Base-by-base conservation (phyloP, 2,329 filamentous ascomycete genomes). In the Aspergillus awamori region DNA sequence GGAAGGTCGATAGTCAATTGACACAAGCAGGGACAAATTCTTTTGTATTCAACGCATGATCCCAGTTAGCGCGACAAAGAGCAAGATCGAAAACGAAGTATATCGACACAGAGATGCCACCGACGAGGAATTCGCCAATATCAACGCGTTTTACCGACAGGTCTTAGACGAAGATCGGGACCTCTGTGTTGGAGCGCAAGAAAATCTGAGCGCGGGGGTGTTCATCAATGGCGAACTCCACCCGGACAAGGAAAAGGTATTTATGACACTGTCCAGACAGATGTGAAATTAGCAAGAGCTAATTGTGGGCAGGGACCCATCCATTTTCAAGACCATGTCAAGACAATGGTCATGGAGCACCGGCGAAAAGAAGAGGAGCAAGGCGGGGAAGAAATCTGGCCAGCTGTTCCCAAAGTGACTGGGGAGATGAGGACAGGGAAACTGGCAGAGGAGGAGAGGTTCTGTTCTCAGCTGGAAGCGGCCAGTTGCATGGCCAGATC, bases 11-110 rank as follows among this genome's bases (percentile, higher is more conserved):
- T 8, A 10, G 11, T 4, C 4, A 8, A 30, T n/a, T 11, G 7
- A 49, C 60, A 15, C 3, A 2, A 80, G 10, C 17, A 68, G 67
- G 22, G 81, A 45, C 77, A 82, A 63, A 75, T 87, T 88, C 76
- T 85, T 88, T 75, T 87, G 86, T 76, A 84, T 88, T 61, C 84
- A 87, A 71, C 80, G 85, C 58, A 87, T 87, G 72, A 78, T 87
- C 13, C 86, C 87, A 5, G 78, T 77, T 47, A 78, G 79, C 1
- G 79, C 86, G 0, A 80, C 76, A 20, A 81, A 76, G 47, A 82
- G 80, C 6, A 78, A 77, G 39, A 87, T 88, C 79, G 80, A 81
- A 64, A 87, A 88, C 69, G 85, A 89, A 70, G 84, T 88, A 28
- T 89, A 81, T 76, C 81, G 86, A 58, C 84, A 88, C 78, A 84